Conservation (phyloP, 176 grass and related monocot species). For the Puya raimondii region DNA sequence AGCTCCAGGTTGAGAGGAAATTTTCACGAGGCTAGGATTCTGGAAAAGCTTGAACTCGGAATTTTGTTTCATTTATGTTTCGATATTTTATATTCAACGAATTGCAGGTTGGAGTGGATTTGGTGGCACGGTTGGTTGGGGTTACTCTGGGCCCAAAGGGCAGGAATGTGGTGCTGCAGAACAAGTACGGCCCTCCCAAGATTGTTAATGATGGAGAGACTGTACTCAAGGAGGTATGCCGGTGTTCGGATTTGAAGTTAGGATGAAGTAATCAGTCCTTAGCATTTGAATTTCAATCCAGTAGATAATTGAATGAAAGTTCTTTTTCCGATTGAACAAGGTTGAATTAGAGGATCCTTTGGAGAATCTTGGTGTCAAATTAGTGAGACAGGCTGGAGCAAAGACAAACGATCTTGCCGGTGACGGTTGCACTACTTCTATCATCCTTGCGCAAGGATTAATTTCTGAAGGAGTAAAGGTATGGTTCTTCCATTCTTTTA, state of each 20-base stretch:
- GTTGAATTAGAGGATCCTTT: slow-evolving; percentile 83
- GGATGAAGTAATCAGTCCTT: no score
- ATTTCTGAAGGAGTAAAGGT: slow-evolving; percentile 96
- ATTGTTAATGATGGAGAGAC: slow-evolving; percentile 95
- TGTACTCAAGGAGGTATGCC: slow-evolving; percentile 72
- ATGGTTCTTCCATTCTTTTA: slow-evolving; percentile 2
- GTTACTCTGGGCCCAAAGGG: slow-evolving; percentile 90
- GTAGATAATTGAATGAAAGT: no score
- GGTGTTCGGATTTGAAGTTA: not conserved
- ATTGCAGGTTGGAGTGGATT: slow-evolving; percentile 64
- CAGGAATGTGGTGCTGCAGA: slow-evolving; percentile 86
- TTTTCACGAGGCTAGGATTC: no score
- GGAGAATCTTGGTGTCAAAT: slow-evolving; percentile 92
- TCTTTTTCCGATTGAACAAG: slow-evolving; percentile 24
- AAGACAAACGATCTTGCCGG: slow-evolving; percentile 77
- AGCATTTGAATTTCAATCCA: no score
- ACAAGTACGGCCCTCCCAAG: slow-evolving; percentile 88
- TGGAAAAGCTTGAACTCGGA: not conserved
- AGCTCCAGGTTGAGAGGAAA: slow-evolving; percentile 45
- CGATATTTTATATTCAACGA: not conserved
- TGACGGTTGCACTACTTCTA: slow-evolving; percentile 90
- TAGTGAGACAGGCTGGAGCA: slow-evolving; percentile 85
- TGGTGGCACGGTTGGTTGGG: slow-evolving; percentile 74
- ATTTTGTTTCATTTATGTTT: not conserved
- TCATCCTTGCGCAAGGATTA: slow-evolving; percentile 84